Evolutionary conservation across 192 early-diverging fungal genomes (phyloP), one percentile per base, ranked within the genome.

Genomic region (Thamnidium elegans): DNA sequence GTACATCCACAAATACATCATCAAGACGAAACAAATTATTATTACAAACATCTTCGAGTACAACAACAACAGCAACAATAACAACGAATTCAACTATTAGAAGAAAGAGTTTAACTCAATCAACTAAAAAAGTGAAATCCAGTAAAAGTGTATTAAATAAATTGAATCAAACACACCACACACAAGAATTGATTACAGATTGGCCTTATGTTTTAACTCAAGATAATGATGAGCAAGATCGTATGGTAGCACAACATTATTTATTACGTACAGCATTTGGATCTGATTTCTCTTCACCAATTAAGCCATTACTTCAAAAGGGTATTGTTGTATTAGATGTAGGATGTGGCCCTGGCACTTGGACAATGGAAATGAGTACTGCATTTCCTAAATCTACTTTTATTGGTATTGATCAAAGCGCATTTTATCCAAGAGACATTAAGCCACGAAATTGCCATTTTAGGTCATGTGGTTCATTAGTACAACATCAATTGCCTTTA

Each of bases 211-310:
- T 63, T 5, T 47, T 54, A 3, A 39, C 59, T 5, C 51, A 32
- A 7, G 67, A 47, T 20, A 58, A 55, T 43, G 52, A 68, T 15
- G 76, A 78, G 52, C 63, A 73, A n/a, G 76, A 78, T 42, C 71
- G 76, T 11, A 21, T 78, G 55, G 69, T 72, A 10, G 72, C 72
- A 55, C 76, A 78, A 14, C 71, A 78, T 36, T 78, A 78, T 31
- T 45, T 78, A 45, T 60, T 74, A 9, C 62, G 72, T 45, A 74
- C 69, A n/a, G 66, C 65, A 1, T 73, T 73, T 60, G 56, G 66
- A 31, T 62, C 62, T 15, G 71, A 73, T 39, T 73, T 60, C 44
- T 53, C 48, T 5, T 67, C 71, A n/a, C 58, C 59, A 3, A 20
- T 68, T 20, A 54, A 48, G 21, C 8, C 32, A 9, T 15, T 58